Evolutionary conservation across 2,329 filamentous ascomycete genomes (phyloP).

Genomic region (Monosporascus ibericus): DNA sequence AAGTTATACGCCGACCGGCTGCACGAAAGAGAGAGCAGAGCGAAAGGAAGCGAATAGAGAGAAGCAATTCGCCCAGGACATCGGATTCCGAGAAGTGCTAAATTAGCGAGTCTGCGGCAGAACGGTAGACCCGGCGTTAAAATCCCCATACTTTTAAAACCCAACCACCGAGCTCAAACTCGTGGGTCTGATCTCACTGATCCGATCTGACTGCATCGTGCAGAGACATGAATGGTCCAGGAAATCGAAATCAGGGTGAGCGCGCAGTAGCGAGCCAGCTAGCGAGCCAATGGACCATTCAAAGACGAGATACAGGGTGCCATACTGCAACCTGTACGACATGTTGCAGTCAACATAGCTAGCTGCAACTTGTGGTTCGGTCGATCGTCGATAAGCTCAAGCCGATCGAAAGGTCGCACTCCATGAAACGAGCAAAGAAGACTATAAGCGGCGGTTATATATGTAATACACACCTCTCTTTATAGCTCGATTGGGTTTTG

Average conservation of each 20-base stretch:
- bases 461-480: no score
- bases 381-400: no score
- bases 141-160: not conserved
- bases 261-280: constrained; percentile 13
- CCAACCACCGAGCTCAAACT: not conserved
- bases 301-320: constrained; percentile 1
- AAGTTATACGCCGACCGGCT: no score
- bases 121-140: no score
- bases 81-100: not conserved
- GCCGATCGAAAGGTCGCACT: no score
- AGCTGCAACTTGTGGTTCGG: not conserved
- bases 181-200: not conserved
- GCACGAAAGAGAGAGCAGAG: no score
- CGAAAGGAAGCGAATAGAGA: no score
- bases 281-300: not conserved
- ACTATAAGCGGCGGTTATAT: no score
- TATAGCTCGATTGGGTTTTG: no score
- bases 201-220: not conserved
- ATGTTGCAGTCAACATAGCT: not conserved
- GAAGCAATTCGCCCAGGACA: not conserved
- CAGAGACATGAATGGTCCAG: constrained; percentile 6
- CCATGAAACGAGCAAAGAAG: no score
- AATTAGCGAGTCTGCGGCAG: no score
- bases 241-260: constrained; percentile 9
- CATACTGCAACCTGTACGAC: constrained; percentile 6